phyloP scores from a whole-genome alignment of 2,329 filamentous ascomycete species.

The Paramyrothecium sp. region DNA sequence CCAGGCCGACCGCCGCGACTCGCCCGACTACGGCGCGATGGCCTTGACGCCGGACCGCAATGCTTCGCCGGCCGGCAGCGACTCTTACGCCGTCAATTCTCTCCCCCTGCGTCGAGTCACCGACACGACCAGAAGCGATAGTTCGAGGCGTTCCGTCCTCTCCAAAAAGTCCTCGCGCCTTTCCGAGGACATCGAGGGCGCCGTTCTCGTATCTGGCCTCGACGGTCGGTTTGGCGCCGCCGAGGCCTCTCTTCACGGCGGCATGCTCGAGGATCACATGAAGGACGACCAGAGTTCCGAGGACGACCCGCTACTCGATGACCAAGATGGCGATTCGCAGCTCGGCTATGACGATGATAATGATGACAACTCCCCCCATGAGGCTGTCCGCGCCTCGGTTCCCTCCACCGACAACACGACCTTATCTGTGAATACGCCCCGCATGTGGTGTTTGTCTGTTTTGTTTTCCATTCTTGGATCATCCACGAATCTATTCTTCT shows the following conservation, averaged over 20 bases:
- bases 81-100: constrained; percentile 25
- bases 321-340: constrained; percentile 28
- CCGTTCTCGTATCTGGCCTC: constrained; percentile 50
- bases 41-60: constrained; percentile 32
- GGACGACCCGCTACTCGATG: constrained; percentile 32
- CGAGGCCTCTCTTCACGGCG: constrained; percentile 44
- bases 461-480: constrained; percentile 80
- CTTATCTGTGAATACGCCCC: constrained; percentile 82
- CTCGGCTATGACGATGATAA: constrained; percentile 47
- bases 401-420: constrained; percentile 71
- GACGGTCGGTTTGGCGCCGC: constrained; percentile 53
- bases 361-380: constrained; percentile 69
- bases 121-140: constrained; percentile 29
- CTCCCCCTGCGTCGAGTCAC: constrained; percentile 31
- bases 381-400: constrained; percentile 78
- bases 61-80: constrained; percentile 32
- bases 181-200: constrained; percentile 51
- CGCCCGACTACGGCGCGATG: constrained; percentile 37
- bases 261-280: constrained; percentile 41
- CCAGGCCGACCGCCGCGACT: constrained; percentile 21
- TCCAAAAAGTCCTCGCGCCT: constrained; percentile 30
- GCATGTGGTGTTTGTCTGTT: constrained; percentile 82
- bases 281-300: constrained; percentile 34
- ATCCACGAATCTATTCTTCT: constrained; percentile 85
- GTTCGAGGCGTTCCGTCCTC: constrained; percentile 27